Evolutionary conservation across 371 early-diverging fungal species (phyloP).

Genomic region (Syncephalastrum racemosum): DNA sequence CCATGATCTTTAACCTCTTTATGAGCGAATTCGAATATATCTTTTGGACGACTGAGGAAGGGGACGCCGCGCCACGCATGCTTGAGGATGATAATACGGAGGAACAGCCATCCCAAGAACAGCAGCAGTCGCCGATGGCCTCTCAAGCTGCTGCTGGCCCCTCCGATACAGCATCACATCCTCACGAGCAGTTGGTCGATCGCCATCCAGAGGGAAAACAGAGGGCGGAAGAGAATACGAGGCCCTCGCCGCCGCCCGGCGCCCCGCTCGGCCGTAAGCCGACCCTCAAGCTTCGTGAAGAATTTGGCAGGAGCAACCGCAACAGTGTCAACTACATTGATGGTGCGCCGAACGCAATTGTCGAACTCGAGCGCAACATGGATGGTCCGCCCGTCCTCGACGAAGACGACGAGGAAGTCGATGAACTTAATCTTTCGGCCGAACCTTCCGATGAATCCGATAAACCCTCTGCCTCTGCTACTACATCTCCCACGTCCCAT

Average conservation of each 20-base stretch:
- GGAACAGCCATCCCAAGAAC: background rate
- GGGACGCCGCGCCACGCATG: constrained; percentile 31
- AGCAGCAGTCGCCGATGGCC: too few relatives aligned
- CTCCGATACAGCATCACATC: background rate
- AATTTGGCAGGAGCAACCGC: constrained; percentile 32
- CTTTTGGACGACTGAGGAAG: constrained; percentile 54
- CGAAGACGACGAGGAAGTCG: constrained; percentile 45
- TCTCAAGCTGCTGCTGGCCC: too few relatives aligned
- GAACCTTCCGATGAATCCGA: constrained; percentile 7
- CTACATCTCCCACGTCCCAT: constrained; percentile 4
- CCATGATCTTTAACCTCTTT: constrained; percentile 67
- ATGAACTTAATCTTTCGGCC: constrained; percentile 29
- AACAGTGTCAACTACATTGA: constrained; percentile 49
- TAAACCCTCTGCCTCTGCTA: constrained; percentile 2
- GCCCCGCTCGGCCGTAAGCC: constrained; percentile 12
- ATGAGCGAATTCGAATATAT: constrained; percentile 69
- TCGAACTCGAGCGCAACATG: constrained; percentile 38
- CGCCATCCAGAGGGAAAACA: background rate
- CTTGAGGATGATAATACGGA: constrained; percentile 23
- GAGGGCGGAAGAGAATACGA: background rate
- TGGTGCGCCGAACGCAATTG: constrained; percentile 45
- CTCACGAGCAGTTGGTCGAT: background rate
- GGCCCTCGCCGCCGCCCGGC: constrained; percentile 4
- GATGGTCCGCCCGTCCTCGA: constrained; percentile 43
- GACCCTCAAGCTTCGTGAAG: constrained; percentile 19